Evolutionary conservation across 1,284 basidiomycete genomes (phyloP).

Genomic region (Ceratobasidium papillatum): DNA sequence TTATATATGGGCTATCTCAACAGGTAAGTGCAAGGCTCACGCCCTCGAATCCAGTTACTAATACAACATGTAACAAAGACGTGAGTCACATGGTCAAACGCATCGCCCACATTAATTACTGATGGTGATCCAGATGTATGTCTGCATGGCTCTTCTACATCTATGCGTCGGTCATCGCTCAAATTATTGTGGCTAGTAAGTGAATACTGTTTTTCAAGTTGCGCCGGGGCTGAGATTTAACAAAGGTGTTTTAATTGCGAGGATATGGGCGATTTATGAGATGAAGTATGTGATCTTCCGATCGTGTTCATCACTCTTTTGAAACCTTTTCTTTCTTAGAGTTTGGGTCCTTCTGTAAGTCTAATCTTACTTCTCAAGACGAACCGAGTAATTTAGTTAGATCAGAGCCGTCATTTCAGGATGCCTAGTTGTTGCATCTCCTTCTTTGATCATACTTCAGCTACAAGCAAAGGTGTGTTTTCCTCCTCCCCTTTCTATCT

Average conservation of each 20-base stretch:
- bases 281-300: neutral
- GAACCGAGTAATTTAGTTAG: neutral
- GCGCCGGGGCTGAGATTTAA: neutral
- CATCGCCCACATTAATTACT: neutral
- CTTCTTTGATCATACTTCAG: neutral
- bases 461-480: slow-evolving; percentile 1
- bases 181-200: slow-evolving; percentile 22
- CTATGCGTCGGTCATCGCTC: slow-evolving; percentile 4
- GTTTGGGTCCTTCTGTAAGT: neutral
- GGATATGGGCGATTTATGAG: slow-evolving; percentile 22
- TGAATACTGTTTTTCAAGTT: neutral
- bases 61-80: neutral
- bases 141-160: slow-evolving; percentile 1
- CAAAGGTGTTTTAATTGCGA: slow-evolving; percentile 3
- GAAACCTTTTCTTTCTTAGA: neutral
- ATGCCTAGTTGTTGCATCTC: neutral
- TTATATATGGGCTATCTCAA: slow-evolving; percentile 4
- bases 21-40: neutral
- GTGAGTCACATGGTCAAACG: neutral
- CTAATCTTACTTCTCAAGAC: neutral
- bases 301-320: neutral
- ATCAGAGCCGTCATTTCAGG: neutral
- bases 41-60: neutral
- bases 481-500: neutral
- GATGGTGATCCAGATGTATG: neutral